Evolutionary conservation across 2,329 filamentous ascomycete genomes (phyloP), one percentile per base, ranked within the genome.

Genomic region (Cercospora citrullina): DNA sequence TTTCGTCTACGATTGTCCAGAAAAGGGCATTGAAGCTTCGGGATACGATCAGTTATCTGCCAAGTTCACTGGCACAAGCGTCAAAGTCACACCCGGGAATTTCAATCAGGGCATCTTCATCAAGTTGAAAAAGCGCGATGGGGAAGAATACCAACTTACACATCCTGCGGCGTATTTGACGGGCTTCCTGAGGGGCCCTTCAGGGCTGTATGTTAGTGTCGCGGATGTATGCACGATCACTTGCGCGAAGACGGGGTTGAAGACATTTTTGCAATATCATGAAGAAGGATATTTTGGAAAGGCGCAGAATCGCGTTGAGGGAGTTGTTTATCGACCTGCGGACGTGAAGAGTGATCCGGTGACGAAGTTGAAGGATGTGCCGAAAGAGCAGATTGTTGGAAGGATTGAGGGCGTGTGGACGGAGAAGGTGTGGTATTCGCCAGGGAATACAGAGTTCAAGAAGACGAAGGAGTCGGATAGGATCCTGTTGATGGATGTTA

Each of bases 21-120:
- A 96, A 73, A 94, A 93, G 77, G 95, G 94, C 30, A 87, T 99
- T 72, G 89, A 88, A 42, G 95, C 95, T 16, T 87, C 91, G 67
- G 95, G 95, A 1, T 99, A 94, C 77, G 95, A 99, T 77, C 95
- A 99, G 82, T 90, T 99, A 75, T 94, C 91, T 73, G 95, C 95
- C 77, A 98, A 97, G 80, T 99, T 99, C 81, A 98, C 95, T 0
- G 95, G 95, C 66, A 97, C 95, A 18, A 94, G 92, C 74, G 87
- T 99, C 79, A 93, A 93, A 77, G 94, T 99, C 42, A 89, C 90
- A 23, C 93, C 95, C 0, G 95, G 95, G 71, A 90, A 94, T 77
- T 93, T 96, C 82, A 99, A 99, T 79, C 85, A 96, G 72, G 95
- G 95, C 72, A 98, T 99, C 75, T 99, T 97, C 81, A 90, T 99